Evolutionary conservation across 352 stramenopile genomes (phyloP).

Genomic region (Albugo candida): DNA sequence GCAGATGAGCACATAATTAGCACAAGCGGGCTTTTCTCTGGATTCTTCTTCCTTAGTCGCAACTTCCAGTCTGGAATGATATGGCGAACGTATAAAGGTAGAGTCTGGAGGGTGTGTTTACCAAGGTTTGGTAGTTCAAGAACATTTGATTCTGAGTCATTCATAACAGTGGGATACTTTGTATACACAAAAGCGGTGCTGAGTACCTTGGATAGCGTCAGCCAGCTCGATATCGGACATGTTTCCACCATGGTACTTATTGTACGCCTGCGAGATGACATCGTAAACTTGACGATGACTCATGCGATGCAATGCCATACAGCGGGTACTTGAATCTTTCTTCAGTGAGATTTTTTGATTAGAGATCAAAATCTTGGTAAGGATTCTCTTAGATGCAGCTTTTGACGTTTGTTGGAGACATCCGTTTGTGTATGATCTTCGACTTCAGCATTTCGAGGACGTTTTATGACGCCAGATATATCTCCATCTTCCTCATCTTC

Average conservation of each 20-base stretch:
- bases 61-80: constrained; percentile 53
- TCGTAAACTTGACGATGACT: constrained; percentile 17
- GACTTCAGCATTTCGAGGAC: no score
- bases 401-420: no score
- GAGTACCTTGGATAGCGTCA: constrained; percentile 49
- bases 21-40: constrained; percentile 77
- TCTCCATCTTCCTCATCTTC: no score
- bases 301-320: no score
- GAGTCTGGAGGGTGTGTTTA: constrained; percentile 58
- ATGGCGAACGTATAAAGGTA: constrained; percentile 55
- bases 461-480: no score
- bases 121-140: constrained; percentile 29
- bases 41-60: constrained; percentile 53
- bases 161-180: not conserved
- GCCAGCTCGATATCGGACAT: constrained; percentile 71
- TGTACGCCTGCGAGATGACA: constrained; percentile 62
- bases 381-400: no score
- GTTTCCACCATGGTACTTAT: constrained; percentile 46
- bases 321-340: no score
- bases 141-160: constrained; percentile 40
- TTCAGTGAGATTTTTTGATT: no score
- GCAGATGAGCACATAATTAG: constrained; percentile 85
- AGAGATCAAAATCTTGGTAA: no score
- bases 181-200: not conserved
- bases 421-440: no score